These are phyloP conservation scores for Amphirosellinia nigrospora DNA, from an alignment of 495 filamentous ascomycete genomes.

Conservation along the genomic window DNA sequence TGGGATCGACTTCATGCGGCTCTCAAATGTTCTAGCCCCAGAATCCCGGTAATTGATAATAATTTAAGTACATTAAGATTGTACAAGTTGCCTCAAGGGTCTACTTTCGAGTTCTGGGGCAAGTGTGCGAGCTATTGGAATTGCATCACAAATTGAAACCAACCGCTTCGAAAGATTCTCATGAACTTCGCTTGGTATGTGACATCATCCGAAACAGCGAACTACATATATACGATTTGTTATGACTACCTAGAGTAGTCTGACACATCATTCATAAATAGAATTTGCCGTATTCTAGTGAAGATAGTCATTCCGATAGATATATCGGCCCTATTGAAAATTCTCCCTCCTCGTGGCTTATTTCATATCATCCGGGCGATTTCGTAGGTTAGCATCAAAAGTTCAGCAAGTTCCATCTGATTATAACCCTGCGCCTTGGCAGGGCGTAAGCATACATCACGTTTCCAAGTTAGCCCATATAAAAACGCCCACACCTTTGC, in stretches of 20 bases:
- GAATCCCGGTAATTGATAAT: not conserved
- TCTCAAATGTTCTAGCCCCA: not conserved
- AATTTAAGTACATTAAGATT: not conserved
- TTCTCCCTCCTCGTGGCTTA: not conserved
- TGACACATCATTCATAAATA: not conserved
- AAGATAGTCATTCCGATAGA: not conserved
- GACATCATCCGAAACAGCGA: not conserved
- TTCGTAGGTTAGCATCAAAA: not conserved
- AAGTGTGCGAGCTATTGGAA: not conserved
- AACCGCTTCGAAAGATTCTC: not conserved
- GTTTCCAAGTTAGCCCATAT: not conserved
- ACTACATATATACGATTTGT: too few relatives aligned
- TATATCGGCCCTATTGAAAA: not conserved
- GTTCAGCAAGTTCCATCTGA: not conserved
- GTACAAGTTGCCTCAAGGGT: not conserved
- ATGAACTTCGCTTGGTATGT: not conserved
- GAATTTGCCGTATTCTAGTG: not conserved
- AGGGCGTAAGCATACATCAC: not conserved
- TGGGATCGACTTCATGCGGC: conserved; percentile 8
- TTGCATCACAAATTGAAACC: not conserved
- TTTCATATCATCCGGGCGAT: not conserved
- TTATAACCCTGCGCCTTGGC: not conserved
- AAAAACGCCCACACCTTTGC: not conserved
- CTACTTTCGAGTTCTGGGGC: not conserved
- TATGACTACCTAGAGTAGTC: too few relatives aligned